Conservation (phyloP, 2,329 filamentous ascomycete species). For the Colletotrichum eremochloae region DNA sequence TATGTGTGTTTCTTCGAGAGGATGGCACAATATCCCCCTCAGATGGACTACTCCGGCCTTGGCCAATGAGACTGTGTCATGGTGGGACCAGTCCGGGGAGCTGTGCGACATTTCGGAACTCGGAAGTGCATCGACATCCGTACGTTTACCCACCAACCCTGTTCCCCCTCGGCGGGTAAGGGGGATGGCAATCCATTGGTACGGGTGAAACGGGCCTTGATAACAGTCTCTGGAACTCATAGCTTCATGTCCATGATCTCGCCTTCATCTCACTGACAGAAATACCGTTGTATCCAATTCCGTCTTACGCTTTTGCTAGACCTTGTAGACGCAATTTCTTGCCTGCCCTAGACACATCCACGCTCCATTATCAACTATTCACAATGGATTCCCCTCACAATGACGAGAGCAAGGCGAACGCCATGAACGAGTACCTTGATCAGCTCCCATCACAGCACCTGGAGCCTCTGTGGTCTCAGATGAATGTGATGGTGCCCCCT, state of each 20-base stretch:
- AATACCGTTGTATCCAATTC: too few relatives aligned
- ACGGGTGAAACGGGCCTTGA: conserved; percentile 10
- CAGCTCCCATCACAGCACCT: conserved; percentile 49
- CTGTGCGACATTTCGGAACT: conserved; percentile 31
- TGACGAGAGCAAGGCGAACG: conserved; percentile 42
- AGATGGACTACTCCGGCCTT: not conserved
- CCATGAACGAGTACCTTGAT: conserved; percentile 49
- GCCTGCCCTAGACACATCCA: not conserved
- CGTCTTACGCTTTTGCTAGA: not conserved
- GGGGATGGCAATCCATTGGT: conserved; percentile 19
- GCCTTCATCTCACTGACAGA: not conserved
- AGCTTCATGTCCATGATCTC: conserved; percentile 7
- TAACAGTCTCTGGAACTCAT: conserved; percentile 9
- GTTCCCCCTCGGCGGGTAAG: conserved; percentile 17
- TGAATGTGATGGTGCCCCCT: conserved; percentile 61
- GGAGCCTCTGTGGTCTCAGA: conserved; percentile 63
- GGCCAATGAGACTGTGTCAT: conserved; percentile 24
- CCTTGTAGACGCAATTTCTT: not conserved
- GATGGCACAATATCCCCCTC: conserved; percentile 8
- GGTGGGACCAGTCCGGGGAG: not conserved
- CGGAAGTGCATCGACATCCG: conserved; percentile 8
- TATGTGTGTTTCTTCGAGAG: conserved; percentile 12
- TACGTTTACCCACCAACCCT: conserved; percentile 3
- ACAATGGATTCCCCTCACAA: conserved; percentile 29
- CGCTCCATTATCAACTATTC: not conserved